Evolutionary conservation across 2,329 filamentous ascomycete species (phyloP).

Genomic region (Pseudogymnoascus sp.): DNA sequence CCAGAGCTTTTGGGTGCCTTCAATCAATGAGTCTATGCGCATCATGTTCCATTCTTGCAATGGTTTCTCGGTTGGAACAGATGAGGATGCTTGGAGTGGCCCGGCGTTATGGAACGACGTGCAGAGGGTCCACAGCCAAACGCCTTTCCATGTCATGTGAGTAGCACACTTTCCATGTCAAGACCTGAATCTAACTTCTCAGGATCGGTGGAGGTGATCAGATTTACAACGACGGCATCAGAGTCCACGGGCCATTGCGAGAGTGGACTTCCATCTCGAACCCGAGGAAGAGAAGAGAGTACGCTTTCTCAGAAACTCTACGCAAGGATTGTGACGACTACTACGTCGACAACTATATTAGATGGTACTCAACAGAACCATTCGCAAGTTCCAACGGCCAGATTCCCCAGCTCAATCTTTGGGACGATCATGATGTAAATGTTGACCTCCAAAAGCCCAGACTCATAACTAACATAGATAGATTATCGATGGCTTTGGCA

Average conservation of each 20-base stretch:
- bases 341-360: conserved; percentile 84
- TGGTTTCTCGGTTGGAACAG: conserved; percentile 84
- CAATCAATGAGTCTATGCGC: conserved; percentile 80
- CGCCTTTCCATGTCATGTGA: conserved; percentile 86
- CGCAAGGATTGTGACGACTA: conserved; percentile 81
- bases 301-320: conserved; percentile 71
- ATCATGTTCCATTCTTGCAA: conserved; percentile 99
- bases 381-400: conserved; percentile 84
- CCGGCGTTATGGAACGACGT: conserved; percentile 96
- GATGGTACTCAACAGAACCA: conserved; percentile 74
- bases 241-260: conserved; percentile 74
- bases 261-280: conserved; percentile 80
- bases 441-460: conserved; percentile 41
- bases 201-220: conserved; percentile 91
- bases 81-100: conserved; percentile 80
- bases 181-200: conserved; percentile 6
- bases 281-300: conserved; percentile 71
- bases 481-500: conserved; percentile 88
- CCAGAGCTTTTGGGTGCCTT: conserved; percentile 82
- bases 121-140: conserved; percentile 67
- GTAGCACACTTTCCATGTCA: conserved; percentile 53
- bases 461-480: conserved; percentile 36
- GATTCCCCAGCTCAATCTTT: conserved; percentile 94
- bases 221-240: conserved; percentile 91
- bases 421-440: conserved; percentile 86